phyloP scores from a whole-genome alignment of 2,329 filamentous ascomycete genomes.

The Atkinsonella hypoxylon region DNA sequence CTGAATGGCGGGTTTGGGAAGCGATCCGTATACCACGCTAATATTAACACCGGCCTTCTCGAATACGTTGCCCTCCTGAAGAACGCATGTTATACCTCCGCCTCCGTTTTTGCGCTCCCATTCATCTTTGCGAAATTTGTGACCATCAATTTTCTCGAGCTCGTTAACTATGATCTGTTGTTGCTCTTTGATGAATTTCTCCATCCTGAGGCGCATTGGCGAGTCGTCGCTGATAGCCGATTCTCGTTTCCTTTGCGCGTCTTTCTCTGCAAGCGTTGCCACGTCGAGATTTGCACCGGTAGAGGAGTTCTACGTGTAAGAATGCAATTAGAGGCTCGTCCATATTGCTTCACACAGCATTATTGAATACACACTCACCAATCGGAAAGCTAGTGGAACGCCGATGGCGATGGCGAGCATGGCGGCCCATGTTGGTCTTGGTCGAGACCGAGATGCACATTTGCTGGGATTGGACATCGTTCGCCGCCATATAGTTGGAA shows the following conservation, averaged over 20 bases:
- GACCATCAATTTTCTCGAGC: constrained; percentile 73
- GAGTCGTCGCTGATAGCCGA: constrained; percentile 55
- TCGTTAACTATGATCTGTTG: constrained; percentile 78
- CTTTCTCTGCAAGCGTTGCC: constrained; percentile 71
- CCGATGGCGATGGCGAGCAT: background rate
- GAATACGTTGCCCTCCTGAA: constrained; percentile 94
- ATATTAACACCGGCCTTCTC: constrained; percentile 96
- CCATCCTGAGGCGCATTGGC: constrained; percentile 96
- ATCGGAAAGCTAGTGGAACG: constrained; percentile 3
- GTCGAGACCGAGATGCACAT: background rate
- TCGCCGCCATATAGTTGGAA: background rate
- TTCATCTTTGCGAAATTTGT: constrained; percentile 68
- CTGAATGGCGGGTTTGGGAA: constrained; percentile 76
- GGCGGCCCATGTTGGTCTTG: background rate
- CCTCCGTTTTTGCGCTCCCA: constrained; percentile 85
- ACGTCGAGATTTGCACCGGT: constrained; percentile 41
- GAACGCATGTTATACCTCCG: constrained; percentile 84
- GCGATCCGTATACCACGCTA: constrained; percentile 83
- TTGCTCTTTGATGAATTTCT: constrained; percentile 87
- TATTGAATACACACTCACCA: background rate
- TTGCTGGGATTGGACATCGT: background rate
- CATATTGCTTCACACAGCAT: background rate
- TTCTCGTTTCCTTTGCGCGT: constrained; percentile 70
- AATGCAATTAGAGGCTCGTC: background rate
- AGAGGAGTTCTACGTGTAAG: constrained; percentile 24